Conservation (phyloP, 2,329 filamentous ascomycete genomes). For the Didymella pomorum region DNA sequence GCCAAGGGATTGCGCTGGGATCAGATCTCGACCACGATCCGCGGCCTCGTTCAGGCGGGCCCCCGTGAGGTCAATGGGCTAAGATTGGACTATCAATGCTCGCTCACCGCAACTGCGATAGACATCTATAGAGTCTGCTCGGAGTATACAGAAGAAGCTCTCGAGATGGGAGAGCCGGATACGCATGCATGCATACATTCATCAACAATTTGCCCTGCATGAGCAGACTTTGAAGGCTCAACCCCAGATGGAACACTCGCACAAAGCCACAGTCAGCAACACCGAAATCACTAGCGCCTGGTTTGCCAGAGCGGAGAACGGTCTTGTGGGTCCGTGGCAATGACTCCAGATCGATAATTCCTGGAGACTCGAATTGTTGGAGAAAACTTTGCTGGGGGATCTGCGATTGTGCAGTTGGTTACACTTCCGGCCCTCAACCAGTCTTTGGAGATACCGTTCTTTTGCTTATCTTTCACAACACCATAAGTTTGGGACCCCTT, state of each 20-base stretch:
- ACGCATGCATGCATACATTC: constrained; percentile 1
- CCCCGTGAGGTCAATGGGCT: constrained; percentile 20
- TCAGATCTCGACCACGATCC: constrained; percentile 33
- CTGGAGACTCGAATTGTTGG: constrained; percentile 18
- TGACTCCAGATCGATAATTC: constrained; percentile 12
- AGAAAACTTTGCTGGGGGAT: constrained; percentile 19
- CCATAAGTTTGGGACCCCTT: constrained; percentile 1
- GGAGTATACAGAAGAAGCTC: constrained; percentile 21
- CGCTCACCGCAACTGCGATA: constrained; percentile 21
- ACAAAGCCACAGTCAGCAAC: constrained; percentile 15
- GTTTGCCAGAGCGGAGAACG: constrained; percentile 11
- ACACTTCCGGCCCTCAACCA: not conserved
- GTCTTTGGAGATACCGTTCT: not conserved
- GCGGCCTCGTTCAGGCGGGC: constrained; percentile 17
- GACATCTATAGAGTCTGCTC: not conserved
- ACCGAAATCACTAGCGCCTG: constrained; percentile 14
- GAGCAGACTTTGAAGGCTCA: not conserved
- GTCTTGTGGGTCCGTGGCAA: constrained; percentile 21
- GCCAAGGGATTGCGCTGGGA: constrained; percentile 37
- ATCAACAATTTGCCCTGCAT: constrained; percentile 4
- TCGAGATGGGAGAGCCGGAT: not conserved
- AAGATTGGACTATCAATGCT: constrained; percentile 30
- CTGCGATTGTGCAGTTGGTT: constrained; percentile 9
- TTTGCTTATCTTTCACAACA: not conserved
- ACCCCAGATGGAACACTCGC: not conserved